Conservation (phyloP, 768 basidiomycete genomes). For the Auricularia heimuer region DNA sequence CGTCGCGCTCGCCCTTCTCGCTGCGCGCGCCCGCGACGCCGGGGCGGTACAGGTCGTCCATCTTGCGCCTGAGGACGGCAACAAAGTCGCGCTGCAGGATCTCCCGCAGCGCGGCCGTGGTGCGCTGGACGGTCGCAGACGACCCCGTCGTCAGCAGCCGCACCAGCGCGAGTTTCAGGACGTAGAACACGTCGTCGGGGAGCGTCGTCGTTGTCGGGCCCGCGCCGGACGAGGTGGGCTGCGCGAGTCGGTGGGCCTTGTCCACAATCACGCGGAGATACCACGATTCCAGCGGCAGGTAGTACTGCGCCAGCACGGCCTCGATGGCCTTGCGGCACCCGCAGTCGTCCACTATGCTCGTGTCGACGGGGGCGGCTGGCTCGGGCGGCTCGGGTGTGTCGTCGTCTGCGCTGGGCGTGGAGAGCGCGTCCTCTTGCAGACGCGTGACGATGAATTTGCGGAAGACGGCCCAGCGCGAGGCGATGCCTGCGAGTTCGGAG, state of each 20-base stretch:
- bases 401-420: constrained; percentile 8
- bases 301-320: constrained; percentile 60
- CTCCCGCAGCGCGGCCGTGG: constrained; percentile 53
- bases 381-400: constrained; percentile 7
- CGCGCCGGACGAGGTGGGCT: constrained; percentile 49
- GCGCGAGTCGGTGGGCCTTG: constrained; percentile 85
- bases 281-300: constrained; percentile 87
- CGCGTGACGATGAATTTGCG: constrained; percentile 75
- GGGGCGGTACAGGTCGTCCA: constrained; percentile 77
- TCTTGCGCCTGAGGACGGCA: constrained; percentile 67
- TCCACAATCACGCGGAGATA: constrained; percentile 79
- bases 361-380: neutral
- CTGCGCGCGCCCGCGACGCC: constrained; percentile 35
- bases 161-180: constrained; percentile 74
- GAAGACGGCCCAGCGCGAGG: constrained; percentile 86
- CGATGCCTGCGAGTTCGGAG: constrained; percentile 84
- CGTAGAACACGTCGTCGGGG: constrained; percentile 94
- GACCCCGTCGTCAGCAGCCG: constrained; percentile 75
- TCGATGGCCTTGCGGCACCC: constrained; percentile 42
- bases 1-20: constrained; percentile 77
- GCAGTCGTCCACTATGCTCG: constrained; percentile 13
- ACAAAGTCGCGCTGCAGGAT: constrained; percentile 79
- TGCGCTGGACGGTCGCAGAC: constrained; percentile 42
- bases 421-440: constrained; percentile 39
- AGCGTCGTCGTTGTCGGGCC: constrained; percentile 59